phyloP scores from a whole-genome alignment of 2,329 filamentous ascomycete species.

The Grosmannia clavigera region DNA sequence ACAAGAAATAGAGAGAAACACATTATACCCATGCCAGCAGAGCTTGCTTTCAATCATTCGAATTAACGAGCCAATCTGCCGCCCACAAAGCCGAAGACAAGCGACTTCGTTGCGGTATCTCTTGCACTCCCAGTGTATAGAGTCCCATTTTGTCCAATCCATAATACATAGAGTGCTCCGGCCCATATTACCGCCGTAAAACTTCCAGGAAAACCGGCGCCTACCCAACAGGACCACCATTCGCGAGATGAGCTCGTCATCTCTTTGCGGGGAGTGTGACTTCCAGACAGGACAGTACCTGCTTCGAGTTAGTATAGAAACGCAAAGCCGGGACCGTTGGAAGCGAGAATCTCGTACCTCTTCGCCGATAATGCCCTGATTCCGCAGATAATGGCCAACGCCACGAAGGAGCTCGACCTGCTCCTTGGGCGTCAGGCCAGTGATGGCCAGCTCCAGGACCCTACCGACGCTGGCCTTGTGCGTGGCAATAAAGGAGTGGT shows the following conservation, averaged over 20 bases:
- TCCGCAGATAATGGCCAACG: slow-evolving; percentile 51
- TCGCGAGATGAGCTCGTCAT: neutral
- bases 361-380: slow-evolving; percentile 40
- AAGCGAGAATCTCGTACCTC: slow-evolving; percentile 18
- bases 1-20: neutral
- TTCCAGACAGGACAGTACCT: slow-evolving; percentile 13
- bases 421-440: slow-evolving; percentile 73
- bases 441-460: slow-evolving; percentile 85
- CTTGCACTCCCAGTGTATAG: neutral
- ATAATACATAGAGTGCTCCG: slow-evolving; percentile 3
- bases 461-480: slow-evolving; percentile 75
- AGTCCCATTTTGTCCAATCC: slow-evolving; percentile 5
- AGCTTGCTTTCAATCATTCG: too few relatives aligned
- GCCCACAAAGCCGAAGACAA: too few relatives aligned
- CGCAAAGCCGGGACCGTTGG: neutral
- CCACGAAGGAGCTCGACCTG: slow-evolving; percentile 69
- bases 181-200: slow-evolving; percentile 3
- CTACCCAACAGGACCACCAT: neutral
- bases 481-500: slow-evolving; percentile 88
- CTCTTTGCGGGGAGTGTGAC: slow-evolving; percentile 11
- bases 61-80: neutral
- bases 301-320: neutral
- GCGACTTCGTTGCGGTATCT: neutral
- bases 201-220: neutral
- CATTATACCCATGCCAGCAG: neutral